Evolutionary conservation across 257 asterid genomes (phyloP), one percentile per base, ranked within the genome.

Genomic region (Salvia miltiorrhiza): DNA sequence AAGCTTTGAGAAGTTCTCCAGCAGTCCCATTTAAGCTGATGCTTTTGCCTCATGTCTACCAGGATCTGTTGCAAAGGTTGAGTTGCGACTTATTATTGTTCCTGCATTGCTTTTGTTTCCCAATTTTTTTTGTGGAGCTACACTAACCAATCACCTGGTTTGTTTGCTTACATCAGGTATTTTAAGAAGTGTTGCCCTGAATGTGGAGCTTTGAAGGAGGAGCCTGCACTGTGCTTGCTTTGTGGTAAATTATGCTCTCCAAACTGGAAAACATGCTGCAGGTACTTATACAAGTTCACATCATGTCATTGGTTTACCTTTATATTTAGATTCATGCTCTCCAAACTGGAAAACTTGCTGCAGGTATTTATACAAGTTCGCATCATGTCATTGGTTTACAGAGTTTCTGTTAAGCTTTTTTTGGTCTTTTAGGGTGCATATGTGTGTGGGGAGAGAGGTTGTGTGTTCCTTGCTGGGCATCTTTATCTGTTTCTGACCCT

Each of bases 171-270:
- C 49, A 60, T 75, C 80, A 94, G 99, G 87, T 91, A 89, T 71
- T 89, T 94, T 50, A 94, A 87, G 77, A 89, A 85, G 76, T 74
- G 67, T 59, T 94, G 97, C 81, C 88, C 96, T 0, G 87, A 85
- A 41, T 94, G 97, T 16, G 95, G 95, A 71, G 71, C 60, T 75
- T 78, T 81, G 45, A 83, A 67, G 77, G 95, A 86, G 24, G 97
- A 94, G 70, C 95, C 97, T 81, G 97, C 90, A 35, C 76, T 94
- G 63, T 94, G 99, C 82, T 82, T 94, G 79, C 72, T 94, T 39
- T 94, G 99, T 65, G 97, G 97, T 69, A 89, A 84, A 85, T 61
- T 94, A 83, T 94, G 99, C 89, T 91, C 99, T 1, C 96, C 95
- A 10, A 85, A 52, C 79, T 87, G 95, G 99, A 91, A 73, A 76